Evolutionary conservation across 73 alveolate genomes (phyloP).

Genomic region (Tetrahymena borealis): DNA sequence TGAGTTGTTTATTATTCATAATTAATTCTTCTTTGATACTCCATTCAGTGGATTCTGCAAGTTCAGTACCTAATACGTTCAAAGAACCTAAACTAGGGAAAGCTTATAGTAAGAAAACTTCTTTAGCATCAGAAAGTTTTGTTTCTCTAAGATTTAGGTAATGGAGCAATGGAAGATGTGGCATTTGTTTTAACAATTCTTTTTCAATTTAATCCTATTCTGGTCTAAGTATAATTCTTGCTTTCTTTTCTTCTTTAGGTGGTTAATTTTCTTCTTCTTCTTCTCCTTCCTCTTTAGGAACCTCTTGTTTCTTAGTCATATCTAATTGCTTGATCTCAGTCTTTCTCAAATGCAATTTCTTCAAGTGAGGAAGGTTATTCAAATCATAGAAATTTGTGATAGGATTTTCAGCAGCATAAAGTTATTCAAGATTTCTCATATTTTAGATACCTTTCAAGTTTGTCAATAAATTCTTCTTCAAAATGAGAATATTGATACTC

Average conservation of each 20-base stretch:
- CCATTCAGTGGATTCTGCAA: conserved; percentile 24
- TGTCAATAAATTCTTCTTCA: conserved; percentile 21
- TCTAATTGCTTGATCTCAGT: conserved; percentile 1
- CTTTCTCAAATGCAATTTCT: conserved; percentile 26
- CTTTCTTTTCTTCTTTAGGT: not conserved
- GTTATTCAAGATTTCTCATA: conserved; percentile 12
- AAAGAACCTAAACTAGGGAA: conserved; percentile 8
- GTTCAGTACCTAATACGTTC: conserved; percentile 18
- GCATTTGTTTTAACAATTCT: not conserved
- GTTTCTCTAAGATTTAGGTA: conserved; percentile 35
- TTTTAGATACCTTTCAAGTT: conserved; percentile 19
- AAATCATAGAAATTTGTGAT: conserved; percentile 6
- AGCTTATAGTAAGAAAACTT: not conserved
- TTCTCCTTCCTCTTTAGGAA: not conserved
- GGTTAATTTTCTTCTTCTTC: not conserved
- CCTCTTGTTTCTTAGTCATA: not conserved
- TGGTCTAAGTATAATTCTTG: not conserved
- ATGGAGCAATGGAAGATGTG: conserved; percentile 16
- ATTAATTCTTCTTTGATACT: conserved; percentile 28
- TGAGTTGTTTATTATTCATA: conserved; percentile 9
- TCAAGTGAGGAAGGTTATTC: conserved; percentile 18
- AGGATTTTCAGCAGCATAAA: conserved; percentile 26
- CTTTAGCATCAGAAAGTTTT: conserved; percentile 12
- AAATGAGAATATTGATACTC: not conserved
- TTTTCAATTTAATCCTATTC: not conserved